These are phyloP conservation scores for Hemileia vastatrix DNA, from an alignment of 1,284 basidiomycete genomes.

Conservation along the genomic window DNA sequence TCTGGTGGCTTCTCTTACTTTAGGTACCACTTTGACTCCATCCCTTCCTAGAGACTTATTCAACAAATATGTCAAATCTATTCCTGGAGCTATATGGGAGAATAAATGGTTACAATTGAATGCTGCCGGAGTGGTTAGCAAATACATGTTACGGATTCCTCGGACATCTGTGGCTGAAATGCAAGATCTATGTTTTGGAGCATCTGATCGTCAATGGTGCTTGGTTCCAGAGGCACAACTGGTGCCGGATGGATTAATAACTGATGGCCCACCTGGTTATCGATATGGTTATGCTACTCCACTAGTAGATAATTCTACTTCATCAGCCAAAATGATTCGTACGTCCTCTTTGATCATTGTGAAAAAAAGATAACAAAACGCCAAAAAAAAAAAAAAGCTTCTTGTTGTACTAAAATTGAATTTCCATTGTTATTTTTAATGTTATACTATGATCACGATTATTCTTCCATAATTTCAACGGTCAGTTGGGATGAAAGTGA, in stretches of 20 bases:
- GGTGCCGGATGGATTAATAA: slow-evolving; percentile 20
- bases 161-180: slow-evolving; percentile 23
- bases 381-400: too few relatives aligned
- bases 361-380: too few relatives aligned
- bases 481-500: slow-evolving; percentile 24
- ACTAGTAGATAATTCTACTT: not conserved
- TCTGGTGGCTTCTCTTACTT: too few relatives aligned
- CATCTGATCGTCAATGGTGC: slow-evolving; percentile 14
- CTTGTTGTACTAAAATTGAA: too few relatives aligned
- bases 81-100: slow-evolving; percentile 23
- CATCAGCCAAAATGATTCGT: slow-evolving; percentile 18
- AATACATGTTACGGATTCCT: slow-evolving; percentile 23
- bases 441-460: too few relatives aligned
- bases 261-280: slow-evolving; percentile 20
- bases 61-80: slow-evolving; percentile 22
- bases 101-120: slow-evolving; percentile 17
- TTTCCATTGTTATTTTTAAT: too few relatives aligned
- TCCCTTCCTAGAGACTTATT: slow-evolving; percentile 14
- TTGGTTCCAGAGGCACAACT: slow-evolving; percentile 21
- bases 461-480: not conserved
- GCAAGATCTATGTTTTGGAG: slow-evolving; percentile 23
- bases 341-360: too few relatives aligned
- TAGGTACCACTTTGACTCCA: slow-evolving; percentile 21
- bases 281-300: slow-evolving; percentile 22
- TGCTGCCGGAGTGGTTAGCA: slow-evolving; percentile 13